Evolutionary conservation across 1,284 basidiomycete genomes (phyloP), one percentile per base, ranked within the genome.

Genomic region (Microbotryomycetes sp.): DNA sequence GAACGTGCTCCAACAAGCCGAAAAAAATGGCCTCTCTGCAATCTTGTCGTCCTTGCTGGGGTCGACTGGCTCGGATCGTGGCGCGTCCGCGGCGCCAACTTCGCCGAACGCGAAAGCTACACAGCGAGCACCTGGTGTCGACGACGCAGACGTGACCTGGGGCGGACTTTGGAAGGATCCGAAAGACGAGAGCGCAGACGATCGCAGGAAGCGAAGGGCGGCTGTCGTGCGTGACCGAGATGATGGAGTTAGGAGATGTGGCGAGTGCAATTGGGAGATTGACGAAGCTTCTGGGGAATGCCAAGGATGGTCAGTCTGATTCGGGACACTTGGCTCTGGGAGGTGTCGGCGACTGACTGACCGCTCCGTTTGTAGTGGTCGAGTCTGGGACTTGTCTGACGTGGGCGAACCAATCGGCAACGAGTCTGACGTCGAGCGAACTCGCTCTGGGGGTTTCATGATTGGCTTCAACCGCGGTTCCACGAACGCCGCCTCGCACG

Each of bases 191-290:
- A 54, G 51, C 2, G 26, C 27, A 18, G 18, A 7, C 15, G 62
- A 67, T 13, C 28, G 52, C 21, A 27, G 58, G 29, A 45, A 30
- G 28, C 55, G 66, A 51, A 23, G 55, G 21, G 66, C 66, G 2
- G 21, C 27, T 27, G 35, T 65, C 4, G 54, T 67, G 15, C 31
- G 57, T 23, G 66, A 67, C 45, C 26, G 54, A 26, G 66, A 67
- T 23, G 66, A 67, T 31, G 62, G 60, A 2, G 63, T 67, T 7
- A 30, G 58, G 28, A 52, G 66, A 23, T 67, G 66, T 31, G 63
- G 63, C 1, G 60, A 60, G 23, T 67, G 66, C 49, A 61, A 59
- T 29, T 67, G 66, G 66, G 66, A 67, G 56, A 49, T 67, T 1
- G 60, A 64, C 21, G 62, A 60, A 41, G 30, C 57, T 9, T 48